A percentile compares a stretch with the other conserved stretches of the same genome.
phyloP scores from a whole-genome alignment of 2,329 filamentous ascomycete species.

The Anthostomella pinea region DNA sequence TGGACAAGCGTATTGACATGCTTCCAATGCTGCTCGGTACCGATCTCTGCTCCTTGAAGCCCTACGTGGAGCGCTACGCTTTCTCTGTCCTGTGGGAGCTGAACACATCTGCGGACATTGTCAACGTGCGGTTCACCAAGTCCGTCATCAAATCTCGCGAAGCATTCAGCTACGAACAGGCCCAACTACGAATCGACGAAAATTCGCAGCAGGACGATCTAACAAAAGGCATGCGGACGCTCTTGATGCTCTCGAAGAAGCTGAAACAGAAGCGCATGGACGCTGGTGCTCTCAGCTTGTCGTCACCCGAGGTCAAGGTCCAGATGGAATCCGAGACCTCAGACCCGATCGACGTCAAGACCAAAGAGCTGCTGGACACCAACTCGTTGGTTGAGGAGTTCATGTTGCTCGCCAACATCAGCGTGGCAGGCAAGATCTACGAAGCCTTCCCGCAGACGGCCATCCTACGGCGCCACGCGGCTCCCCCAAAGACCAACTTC shows the following conservation, averaged over 20 bases:
- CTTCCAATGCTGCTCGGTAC: slow-evolving; percentile 93
- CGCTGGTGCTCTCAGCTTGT: slow-evolving; percentile 89
- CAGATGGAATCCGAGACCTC: slow-evolving; percentile 94
- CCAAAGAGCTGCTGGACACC: slow-evolving; percentile 88
- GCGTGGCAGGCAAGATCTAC: slow-evolving; percentile 87
- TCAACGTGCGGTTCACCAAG: slow-evolving; percentile 87
- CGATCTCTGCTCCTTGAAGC: slow-evolving; percentile 93
- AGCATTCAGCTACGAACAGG: slow-evolving; percentile 96
- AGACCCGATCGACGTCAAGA: slow-evolving; percentile 93
- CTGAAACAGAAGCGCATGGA: slow-evolving; percentile 95
- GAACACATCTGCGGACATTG: slow-evolving; percentile 77
- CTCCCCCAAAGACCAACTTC: slow-evolving; percentile 94
- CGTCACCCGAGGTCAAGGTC: slow-evolving; percentile 96
- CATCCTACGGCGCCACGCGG: slow-evolving; percentile 84
- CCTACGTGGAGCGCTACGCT: slow-evolving; percentile 91
- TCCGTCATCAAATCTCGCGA: slow-evolving; percentile 96
- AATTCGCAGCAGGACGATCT: slow-evolving; percentile 81
- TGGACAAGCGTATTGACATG: slow-evolving; percentile 99
- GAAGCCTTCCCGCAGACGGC: slow-evolving; percentile 92
- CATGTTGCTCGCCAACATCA: slow-evolving; percentile 97
- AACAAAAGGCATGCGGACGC: slow-evolving; percentile 81
- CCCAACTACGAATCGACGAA: slow-evolving; percentile 92
- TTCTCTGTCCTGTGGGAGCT: slow-evolving; percentile 90
- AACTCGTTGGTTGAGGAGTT: slow-evolving; percentile 99
- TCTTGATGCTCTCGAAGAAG: slow-evolving; percentile 87